A percentile compares a stretch with the other conserved stretches of the same genome.
Evolutionary conservation across 2,329 filamentous ascomycete species (phyloP).

Genomic region (Calonectria pseudoreteaudii): DNA sequence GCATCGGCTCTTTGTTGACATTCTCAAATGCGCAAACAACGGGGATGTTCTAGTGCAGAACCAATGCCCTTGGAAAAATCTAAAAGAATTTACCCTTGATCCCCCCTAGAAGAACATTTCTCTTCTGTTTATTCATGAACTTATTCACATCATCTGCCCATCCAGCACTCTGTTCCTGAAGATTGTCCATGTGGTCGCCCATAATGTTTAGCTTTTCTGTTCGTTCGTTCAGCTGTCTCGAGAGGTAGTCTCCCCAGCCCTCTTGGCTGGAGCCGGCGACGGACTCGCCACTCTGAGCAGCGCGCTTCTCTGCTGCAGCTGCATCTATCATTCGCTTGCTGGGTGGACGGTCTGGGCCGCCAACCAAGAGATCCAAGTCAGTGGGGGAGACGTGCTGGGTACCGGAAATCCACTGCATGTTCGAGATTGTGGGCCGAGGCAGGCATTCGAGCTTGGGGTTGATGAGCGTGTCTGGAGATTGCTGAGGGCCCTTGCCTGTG

Average conservation of each 20-base stretch:
- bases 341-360: conserved; percentile 86
- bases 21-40: not conserved
- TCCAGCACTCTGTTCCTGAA: conserved; percentile 83
- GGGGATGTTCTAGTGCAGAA: not conserved
- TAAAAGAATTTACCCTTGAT: conserved; percentile 70
- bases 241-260: conserved; percentile 83
- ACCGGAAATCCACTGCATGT: conserved; percentile 95
- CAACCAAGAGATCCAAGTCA: conserved; percentile 91
- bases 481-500: conserved; percentile 72
- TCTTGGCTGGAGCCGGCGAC: conserved; percentile 60
- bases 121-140: conserved; percentile 88
- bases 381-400: conserved; percentile 90
- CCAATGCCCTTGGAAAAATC: not conserved
- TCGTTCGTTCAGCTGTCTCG: conserved; percentile 87
- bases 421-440: conserved; percentile 90
- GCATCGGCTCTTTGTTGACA: not conserved
- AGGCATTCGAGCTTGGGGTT: conserved; percentile 82
- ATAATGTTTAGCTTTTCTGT: conserved; percentile 88
- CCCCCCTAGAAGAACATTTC: conserved; percentile 80
- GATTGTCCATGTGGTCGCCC: conserved; percentile 84
- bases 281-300: conserved; percentile 55
- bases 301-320: conserved; percentile 78
- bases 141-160: conserved; percentile 93
- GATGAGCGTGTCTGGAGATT: conserved; percentile 77
- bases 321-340: conserved; percentile 91